These are phyloP conservation scores for Apophysomyces ossiformis DNA, from an alignment of 371 early-diverging fungal species.

Conservation along the genomic window DNA sequence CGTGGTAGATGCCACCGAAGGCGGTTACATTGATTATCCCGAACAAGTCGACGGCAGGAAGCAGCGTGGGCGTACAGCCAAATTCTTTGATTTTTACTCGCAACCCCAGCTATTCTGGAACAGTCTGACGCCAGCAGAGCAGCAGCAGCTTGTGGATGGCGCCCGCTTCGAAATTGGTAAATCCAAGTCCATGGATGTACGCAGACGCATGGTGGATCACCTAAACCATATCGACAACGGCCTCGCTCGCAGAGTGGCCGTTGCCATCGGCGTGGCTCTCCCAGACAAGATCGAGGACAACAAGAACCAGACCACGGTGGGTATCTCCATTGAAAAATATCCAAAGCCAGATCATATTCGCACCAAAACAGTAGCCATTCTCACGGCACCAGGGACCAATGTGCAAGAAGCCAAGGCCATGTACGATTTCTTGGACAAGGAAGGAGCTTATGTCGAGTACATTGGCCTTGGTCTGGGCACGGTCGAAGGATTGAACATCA, in stretches of 20 bases:
- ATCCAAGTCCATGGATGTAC: conserved; percentile 31
- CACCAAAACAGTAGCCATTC: conserved; percentile 40
- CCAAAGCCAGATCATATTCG: conserved; percentile 37
- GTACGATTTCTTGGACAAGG: conserved; percentile 28
- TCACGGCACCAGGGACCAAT: conserved; percentile 39
- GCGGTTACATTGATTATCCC: conserved; percentile 45
- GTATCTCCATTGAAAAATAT: conserved; percentile 40
- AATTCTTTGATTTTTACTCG: conserved; percentile 47
- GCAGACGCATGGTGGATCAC: conserved; percentile 36
- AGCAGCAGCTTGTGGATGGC: conserved; percentile 46
- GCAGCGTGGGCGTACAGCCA: conserved; percentile 28
- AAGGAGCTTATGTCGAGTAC: conserved; percentile 38
- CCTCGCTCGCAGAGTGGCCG: conserved; percentile 46
- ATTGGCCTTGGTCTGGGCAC: conserved; percentile 32
- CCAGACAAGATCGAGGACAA: conserved; percentile 35
- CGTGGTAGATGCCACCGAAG: conserved; percentile 24
- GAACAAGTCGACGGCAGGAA: conserved; percentile 28
- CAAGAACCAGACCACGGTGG: conserved; percentile 21
- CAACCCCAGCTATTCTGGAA: conserved; percentile 54
- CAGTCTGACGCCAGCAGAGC: conserved; percentile 42
- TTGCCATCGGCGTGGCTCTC: conserved; percentile 32
- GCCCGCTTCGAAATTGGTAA: conserved; percentile 49
- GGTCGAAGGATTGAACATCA: conserved; percentile 27
- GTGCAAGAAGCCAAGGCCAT: conserved; percentile 31
- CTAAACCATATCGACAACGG: conserved; percentile 47